Conservation (phyloP, 2,329 filamentous ascomycete genomes). For the Neonectria sp. region DNA sequence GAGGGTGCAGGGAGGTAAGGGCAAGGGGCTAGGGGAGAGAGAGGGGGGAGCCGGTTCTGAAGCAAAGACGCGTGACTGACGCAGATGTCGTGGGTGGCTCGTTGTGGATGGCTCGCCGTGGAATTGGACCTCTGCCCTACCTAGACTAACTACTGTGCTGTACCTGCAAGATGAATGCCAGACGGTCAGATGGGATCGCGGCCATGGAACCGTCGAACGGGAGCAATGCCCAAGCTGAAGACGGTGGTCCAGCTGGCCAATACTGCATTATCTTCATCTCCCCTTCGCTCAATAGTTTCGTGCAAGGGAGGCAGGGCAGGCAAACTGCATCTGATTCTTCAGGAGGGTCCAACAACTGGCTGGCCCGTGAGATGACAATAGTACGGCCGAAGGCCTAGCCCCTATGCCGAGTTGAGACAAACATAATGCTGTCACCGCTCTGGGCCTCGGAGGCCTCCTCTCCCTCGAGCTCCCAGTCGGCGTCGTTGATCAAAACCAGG, state of each 20-base stretch:
- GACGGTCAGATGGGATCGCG: constrained; percentile 6
- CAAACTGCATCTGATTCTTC: constrained; percentile 37
- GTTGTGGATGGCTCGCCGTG: too few relatives aligned
- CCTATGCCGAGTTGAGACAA: constrained; percentile 96
- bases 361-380: constrained; percentile 23
- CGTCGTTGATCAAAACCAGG: constrained; percentile 96
- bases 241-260: constrained; percentile 12
- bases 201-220: neutral
- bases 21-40: constrained; percentile 1
- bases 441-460: constrained; percentile 92
- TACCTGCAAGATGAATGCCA: neutral
- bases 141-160: constrained; percentile 9
- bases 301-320: constrained; percentile 44
- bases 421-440: constrained; percentile 88
- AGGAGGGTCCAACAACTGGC: constrained; percentile 29
- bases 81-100: constrained; percentile 2
- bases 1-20: constrained; percentile 5
- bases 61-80: constrained; percentile 13
- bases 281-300: constrained; percentile 34
- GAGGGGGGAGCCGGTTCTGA: constrained; percentile 9
- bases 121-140: neutral
- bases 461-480: constrained; percentile 98
- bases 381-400: constrained; percentile 70
- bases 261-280: constrained; percentile 28
- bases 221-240: too few relatives aligned